Conservation (phyloP, 352 stramenopile genomes). For the Phytophthora fragariae region DNA sequence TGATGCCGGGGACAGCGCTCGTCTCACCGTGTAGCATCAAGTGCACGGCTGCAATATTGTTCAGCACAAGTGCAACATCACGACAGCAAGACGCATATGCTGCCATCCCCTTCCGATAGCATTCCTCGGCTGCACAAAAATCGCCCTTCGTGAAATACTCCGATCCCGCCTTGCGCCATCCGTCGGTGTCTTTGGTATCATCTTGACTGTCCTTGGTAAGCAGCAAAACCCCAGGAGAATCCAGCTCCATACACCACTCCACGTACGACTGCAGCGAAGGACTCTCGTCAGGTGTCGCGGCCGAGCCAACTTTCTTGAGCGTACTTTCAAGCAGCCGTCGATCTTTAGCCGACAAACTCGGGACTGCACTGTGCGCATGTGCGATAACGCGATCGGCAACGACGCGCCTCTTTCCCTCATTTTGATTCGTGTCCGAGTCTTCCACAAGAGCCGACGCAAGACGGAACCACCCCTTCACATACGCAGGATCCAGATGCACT, state of each 20-base stretch:
- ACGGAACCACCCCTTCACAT: conserved; percentile 34
- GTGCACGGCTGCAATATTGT: conserved; percentile 37
- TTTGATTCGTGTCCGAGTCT: neutral
- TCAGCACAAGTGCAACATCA: conserved; percentile 31
- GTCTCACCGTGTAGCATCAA: conserved; percentile 16
- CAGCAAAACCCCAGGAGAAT: neutral
- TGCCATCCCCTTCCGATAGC: conserved; percentile 26
- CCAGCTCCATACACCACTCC: conserved; percentile 22
- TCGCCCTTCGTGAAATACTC: conserved; percentile 16
- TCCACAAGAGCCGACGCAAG: conserved; percentile 26
- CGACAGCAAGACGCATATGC: neutral
- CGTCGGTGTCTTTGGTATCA: neutral
- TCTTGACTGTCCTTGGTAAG: neutral
- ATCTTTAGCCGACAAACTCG: conserved; percentile 7
- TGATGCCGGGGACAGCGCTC: neutral
- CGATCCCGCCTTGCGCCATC: conserved; percentile 27
- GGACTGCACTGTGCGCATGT: conserved; percentile 2
- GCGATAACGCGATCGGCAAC: conserved; percentile 11
- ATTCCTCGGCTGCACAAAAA: conserved; percentile 14
- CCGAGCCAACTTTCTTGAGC: neutral
- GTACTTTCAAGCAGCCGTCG: conserved; percentile 17
- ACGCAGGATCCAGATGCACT: conserved; percentile 26
- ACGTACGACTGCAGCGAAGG: conserved; percentile 18
- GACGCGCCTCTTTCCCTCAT: too few species aligned
- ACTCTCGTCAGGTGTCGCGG: neutral